These are phyloP conservation scores for Penicillium aurantiogriseum DNA, from an alignment of 2,329 filamentous ascomycete species.

Conservation along the genomic window DNA sequence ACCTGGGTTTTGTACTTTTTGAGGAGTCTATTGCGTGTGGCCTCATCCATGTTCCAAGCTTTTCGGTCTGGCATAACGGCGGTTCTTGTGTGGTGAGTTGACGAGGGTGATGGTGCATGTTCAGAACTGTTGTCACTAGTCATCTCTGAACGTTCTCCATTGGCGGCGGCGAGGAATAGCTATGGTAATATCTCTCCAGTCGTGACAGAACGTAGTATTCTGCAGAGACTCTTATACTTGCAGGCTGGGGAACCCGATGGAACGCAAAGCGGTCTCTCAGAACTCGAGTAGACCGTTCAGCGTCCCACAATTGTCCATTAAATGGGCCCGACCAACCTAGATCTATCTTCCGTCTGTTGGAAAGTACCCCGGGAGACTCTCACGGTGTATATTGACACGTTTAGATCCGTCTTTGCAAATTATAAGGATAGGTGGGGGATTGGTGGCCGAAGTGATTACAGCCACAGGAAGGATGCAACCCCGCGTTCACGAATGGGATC, in stretches of 20 bases:
- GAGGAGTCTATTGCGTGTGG: constrained; percentile 43
- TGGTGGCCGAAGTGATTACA: not conserved
- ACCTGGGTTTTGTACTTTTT: constrained; percentile 49
- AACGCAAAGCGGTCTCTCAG: constrained; percentile 54
- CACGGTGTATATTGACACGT: not conserved
- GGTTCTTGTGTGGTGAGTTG: constrained; percentile 36
- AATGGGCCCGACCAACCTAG: constrained; percentile 23
- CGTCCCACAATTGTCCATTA: constrained; percentile 51
- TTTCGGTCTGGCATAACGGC: constrained; percentile 32
- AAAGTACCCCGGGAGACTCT: not conserved
- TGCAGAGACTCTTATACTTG: constrained; percentile 8
- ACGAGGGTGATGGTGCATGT: constrained; percentile 41
- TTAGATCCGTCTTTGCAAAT: not conserved
- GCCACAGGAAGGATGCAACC: constrained; percentile 11
- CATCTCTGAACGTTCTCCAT: constrained; percentile 39
- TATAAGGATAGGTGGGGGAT: not conserved
- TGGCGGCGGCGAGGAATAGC: constrained; percentile 2
- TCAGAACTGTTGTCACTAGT: constrained; percentile 40
- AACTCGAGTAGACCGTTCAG: constrained; percentile 49
- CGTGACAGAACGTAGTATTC: not conserved
- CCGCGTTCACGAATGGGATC: constrained; percentile 9
- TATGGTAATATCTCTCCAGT: constrained; percentile 6
- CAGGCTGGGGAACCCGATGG: constrained; percentile 51
- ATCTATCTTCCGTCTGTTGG: not conserved
- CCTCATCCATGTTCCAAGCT: constrained; percentile 40